These are phyloP conservation scores for Diospyros kaki DNA, from an alignment of 148 eudicot species.

Conservation along the genomic window DNA sequence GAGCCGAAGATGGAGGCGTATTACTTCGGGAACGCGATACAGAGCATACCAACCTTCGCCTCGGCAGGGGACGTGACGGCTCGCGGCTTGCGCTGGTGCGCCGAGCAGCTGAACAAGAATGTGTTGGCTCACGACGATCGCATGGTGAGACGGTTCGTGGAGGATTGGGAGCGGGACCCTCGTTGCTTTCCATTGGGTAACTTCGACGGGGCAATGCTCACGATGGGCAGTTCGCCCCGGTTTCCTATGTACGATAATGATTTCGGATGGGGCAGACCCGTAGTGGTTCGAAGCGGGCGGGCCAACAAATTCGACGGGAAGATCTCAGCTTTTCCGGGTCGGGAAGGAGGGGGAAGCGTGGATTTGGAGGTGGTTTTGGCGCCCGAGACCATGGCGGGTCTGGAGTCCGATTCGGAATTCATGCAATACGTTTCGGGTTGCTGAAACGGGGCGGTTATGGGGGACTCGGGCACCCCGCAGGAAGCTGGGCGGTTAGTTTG, in stretches of 20 bases:
- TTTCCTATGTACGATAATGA: conserved; percentile 87
- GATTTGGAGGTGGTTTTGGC: conserved; percentile 65
- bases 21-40: conserved; percentile 93
- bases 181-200: conserved; percentile 81
- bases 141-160: conserved; percentile 42
- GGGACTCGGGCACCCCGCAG: too few relatives aligned
- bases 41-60: conserved; percentile 69
- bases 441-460: conserved; percentile 2
- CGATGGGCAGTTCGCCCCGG: conserved; percentile 92
- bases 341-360: conserved; percentile 60
- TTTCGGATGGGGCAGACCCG: conserved; percentile 66
- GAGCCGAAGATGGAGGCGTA: conserved; percentile 58
- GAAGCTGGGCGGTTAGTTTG: too few relatives aligned
- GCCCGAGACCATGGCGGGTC: conserved; percentile 60
- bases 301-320: conserved; percentile 81
- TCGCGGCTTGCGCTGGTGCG: conserved; percentile 67
- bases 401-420: conserved; percentile 58
- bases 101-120: conserved; percentile 54
- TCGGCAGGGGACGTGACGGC: conserved; percentile 49
- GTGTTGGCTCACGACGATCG: conserved; percentile 49
- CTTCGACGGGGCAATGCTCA: conserved; percentile 79
- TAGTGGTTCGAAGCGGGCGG: conserved; percentile 65
- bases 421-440: conserved; percentile 46
- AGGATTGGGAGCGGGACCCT: conserved; percentile 75
- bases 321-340: conserved; percentile 74